These are phyloP conservation scores for Trichoderma harzianum DNA, from an alignment of 2,329 filamentous ascomycete species.

Conservation along the genomic window DNA sequence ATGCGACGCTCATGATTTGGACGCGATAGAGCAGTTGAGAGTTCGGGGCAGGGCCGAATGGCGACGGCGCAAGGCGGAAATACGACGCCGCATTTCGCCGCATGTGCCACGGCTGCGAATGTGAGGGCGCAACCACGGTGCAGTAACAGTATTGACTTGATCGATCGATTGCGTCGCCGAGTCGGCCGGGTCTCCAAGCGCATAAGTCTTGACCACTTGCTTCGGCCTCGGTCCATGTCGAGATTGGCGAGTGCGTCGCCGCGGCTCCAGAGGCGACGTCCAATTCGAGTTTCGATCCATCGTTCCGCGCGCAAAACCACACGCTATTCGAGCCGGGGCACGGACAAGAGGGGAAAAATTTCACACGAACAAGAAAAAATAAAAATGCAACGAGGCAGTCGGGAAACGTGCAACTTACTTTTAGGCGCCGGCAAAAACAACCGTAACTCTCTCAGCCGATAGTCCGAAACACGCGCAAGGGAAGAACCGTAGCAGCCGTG, in stretches of 20 bases:
- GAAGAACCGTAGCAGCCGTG: constrained; percentile 45
- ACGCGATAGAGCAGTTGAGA: neutral
- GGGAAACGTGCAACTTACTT: constrained; percentile 43
- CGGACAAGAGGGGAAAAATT: constrained; percentile 24
- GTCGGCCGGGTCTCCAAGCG: neutral
- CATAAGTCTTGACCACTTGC: neutral
- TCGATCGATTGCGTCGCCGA: constrained; percentile 11
- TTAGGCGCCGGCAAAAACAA: constrained; percentile 52
- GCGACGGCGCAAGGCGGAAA: constrained; percentile 8
- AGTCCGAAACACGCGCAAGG: constrained; percentile 45
- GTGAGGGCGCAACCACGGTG: neutral
- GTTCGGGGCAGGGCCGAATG: neutral
- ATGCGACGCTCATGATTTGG: neutral
- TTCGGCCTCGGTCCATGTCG: neutral
- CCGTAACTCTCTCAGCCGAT: constrained; percentile 41
- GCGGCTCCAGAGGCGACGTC: constrained; percentile 20
- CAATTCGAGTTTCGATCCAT: constrained; percentile 12
- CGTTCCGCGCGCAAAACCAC: constrained; percentile 18
- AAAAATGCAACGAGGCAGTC: constrained; percentile 19
- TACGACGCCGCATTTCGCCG: constrained; percentile 13
- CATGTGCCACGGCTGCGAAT: neutral
- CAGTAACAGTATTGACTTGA: neutral
- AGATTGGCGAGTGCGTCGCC: constrained; percentile 15
- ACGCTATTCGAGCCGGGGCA: constrained; percentile 19
- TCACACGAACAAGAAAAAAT: constrained; percentile 19